Percentiles rank a stretch among this genome's conserved stretches.
phyloP scores from a whole-genome alignment of 1,139 yeast genomes.

The Spathaspora jeffriesii region DNA sequence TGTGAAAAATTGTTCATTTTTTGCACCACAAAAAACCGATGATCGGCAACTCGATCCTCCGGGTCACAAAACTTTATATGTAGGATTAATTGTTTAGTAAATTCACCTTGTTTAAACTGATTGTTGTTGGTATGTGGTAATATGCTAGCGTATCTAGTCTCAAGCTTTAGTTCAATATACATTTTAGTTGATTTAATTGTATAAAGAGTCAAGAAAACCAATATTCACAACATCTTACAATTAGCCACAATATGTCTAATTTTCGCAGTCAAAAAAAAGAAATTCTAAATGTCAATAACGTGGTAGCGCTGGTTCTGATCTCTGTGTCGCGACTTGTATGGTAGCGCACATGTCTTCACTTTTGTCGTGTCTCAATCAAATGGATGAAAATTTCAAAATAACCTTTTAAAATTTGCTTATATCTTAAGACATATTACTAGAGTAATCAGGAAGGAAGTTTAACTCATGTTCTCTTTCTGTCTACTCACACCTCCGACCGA shows the following conservation, averaged over 20 bases:
- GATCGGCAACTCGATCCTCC: background rate
- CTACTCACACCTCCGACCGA: conserved; percentile 32
- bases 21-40: background rate
- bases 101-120: no score
- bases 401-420: background rate
- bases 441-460: background rate
- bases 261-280: background rate
- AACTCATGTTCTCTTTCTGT: conserved; percentile 41
- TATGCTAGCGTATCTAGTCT: no score
- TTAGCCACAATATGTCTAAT: no score
- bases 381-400: background rate
- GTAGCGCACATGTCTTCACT: no score
- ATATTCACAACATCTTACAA: no score
- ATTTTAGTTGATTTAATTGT: no score
- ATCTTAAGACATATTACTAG: background rate
- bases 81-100: no score
- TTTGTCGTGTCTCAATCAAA: background rate
- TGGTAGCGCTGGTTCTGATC: background rate
- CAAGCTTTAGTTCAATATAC: no score
- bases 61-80: background rate
- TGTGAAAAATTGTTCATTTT: background rate
- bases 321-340: no score
- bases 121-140: no score
- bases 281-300: no score
- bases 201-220: no score